These are phyloP conservation scores for Emergomyces orientalis DNA, from an alignment of 2,329 filamentous ascomycete genomes.

Conservation along the genomic window DNA sequence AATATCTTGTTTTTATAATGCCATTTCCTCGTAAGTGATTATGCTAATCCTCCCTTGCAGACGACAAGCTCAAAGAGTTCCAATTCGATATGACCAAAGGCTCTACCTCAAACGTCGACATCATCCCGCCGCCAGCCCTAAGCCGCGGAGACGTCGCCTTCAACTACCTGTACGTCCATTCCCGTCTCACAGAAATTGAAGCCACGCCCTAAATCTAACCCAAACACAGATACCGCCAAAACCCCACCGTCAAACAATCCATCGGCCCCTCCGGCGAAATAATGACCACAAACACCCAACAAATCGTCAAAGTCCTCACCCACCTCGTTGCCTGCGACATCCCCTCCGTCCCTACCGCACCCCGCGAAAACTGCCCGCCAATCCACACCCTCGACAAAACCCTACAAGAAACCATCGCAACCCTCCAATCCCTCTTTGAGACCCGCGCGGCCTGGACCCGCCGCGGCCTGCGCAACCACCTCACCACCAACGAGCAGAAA, in stretches of 20 bases:
- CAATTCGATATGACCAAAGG: slow-evolving; percentile 56
- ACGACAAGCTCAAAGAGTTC: slow-evolving; percentile 54
- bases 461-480: slow-evolving; percentile 65
- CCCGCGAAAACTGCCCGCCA: slow-evolving; percentile 48
- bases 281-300: slow-evolving; percentile 49
- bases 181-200: background rate
- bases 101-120: slow-evolving; percentile 51
- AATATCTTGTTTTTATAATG: background rate
- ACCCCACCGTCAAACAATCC: slow-evolving; percentile 61
- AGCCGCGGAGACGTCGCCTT: slow-evolving; percentile 66
- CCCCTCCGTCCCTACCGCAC: slow-evolving; percentile 50
- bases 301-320: slow-evolving; percentile 49
- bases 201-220: slow-evolving; percentile 13
- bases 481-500: slow-evolving; percentile 45
- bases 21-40: background rate
- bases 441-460: slow-evolving; percentile 79
- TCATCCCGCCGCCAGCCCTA: slow-evolving; percentile 72
- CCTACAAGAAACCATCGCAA: slow-evolving; percentile 55
- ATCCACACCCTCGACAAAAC: slow-evolving; percentile 45
- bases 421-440: slow-evolving; percentile 57
- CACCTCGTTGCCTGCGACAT: slow-evolving; percentile 54
- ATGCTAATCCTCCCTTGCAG: slow-evolving; percentile 25
- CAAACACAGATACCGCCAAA: slow-evolving; percentile 67
- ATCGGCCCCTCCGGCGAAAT: slow-evolving; percentile 51
- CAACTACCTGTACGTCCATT: slow-evolving; percentile 41